Base-by-base conservation (phyloP, 768 basidiomycete species). In the Hebeloma cylindrosporum region DNA sequence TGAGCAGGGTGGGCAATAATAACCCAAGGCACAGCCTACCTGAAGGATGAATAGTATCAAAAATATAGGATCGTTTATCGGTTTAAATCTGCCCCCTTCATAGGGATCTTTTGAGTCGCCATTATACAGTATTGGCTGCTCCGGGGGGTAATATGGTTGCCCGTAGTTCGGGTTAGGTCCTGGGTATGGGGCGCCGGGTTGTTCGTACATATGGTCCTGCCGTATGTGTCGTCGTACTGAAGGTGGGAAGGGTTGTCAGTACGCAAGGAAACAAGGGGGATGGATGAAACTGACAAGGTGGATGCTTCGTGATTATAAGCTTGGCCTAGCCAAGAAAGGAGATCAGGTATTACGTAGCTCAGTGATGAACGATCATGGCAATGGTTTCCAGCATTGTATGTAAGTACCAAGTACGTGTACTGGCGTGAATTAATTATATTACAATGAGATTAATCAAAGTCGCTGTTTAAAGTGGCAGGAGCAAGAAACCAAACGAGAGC, bases 11-110 rank as follows among this genome's bases (percentile, higher is more conserved):
- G 41, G n/a, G 13, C 11, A 7, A 17, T 33, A 43, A 13, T 30
- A 20, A n/a, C 8, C 14, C 32, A 8, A 34, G 9, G 29, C 26
- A 21, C 18, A 21, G 50, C 65, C 27, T 43, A 88, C 82, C 66
- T 85, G 80, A 1, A 81, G 67, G n/a, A 91, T 61, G 66, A 88
- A 92, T 26, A 90, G 59, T 5, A 87, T 58, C 10, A 89, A 67
- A 60, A 88, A 80, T 39, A 87, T 67, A 2, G 81, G 79, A 62
- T 91, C 88, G 45, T 89, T 87, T 23, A 88, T 66, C 48, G 79
- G 80, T 56, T 76, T 77, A 68, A 85, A 85, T 16, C 83, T 67
- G n/a, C 75, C 80, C 20, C 75, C 74, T 34, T 79, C 75, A 57
- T 76, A 82, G 3, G 82, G 79, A 7, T 71, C 65, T 57, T 82